Conservation (phyloP, 2,329 filamentous ascomycete genomes). For the Podosphaera aphanis region DNA sequence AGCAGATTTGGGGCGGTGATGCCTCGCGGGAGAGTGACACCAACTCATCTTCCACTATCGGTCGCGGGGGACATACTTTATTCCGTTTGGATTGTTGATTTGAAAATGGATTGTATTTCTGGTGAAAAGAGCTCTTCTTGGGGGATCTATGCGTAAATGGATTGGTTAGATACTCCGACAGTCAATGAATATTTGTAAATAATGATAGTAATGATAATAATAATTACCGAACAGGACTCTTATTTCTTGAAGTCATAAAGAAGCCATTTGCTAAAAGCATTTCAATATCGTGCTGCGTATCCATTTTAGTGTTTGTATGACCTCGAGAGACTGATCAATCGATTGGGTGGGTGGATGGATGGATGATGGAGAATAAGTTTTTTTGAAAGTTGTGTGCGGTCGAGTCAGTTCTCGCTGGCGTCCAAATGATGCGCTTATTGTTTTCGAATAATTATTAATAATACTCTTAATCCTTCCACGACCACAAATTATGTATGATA, state of each 20-base stretch:
- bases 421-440: not conserved
- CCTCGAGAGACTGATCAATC: not conserved
- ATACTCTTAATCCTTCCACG: not conserved
- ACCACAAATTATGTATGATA: not conserved
- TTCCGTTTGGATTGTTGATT: not conserved
- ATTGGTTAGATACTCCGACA: not conserved
- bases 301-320: not conserved
- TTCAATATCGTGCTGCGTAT: not conserved
- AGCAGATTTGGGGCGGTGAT: constrained; percentile 12
- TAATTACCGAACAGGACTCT: not conserved
- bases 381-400: not conserved
- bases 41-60: constrained; percentile 46
- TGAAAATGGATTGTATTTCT: not conserved
- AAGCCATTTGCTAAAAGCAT: not conserved
- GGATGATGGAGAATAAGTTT: too few species aligned
- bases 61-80: constrained; percentile 26
- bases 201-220: too few species aligned
- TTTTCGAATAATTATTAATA: not conserved
- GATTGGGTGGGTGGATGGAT: too few species aligned
- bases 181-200: not conserved
- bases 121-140: not conserved
- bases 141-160: not conserved
- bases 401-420: not conserved
- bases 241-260: not conserved
- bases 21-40: constrained; percentile 38